Percentiles rank a stretch among this genome's conserved stretches.
Evolutionary conservation across 257 asterid genomes (phyloP).

Genomic region (Nicotiana noctiflora): DNA sequence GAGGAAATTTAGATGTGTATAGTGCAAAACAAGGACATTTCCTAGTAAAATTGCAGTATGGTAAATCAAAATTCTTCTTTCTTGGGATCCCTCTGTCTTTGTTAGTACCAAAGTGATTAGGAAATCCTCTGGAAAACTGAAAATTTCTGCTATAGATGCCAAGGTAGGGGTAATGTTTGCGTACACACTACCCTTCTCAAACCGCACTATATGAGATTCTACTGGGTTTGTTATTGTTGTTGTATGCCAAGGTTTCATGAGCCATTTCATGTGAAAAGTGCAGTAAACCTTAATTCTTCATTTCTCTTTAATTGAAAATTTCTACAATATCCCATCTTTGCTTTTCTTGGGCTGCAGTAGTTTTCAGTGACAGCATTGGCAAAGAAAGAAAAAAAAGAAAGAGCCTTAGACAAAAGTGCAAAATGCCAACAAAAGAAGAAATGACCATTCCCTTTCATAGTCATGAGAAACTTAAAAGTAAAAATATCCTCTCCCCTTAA

Average conservation of each 20-base stretch:
- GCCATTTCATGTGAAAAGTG: background rate
- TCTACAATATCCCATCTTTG: background rate
- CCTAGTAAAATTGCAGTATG: background rate
- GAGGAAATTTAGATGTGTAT: background rate
- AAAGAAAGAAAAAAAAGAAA: background rate
- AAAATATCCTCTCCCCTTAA: no score
- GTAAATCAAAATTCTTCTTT: background rate
- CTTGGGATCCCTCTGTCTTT: background rate
- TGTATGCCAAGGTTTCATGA: background rate
- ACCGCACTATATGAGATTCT: no score
- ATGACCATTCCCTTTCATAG: background rate
- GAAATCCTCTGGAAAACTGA: background rate
- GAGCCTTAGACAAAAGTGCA: background rate
- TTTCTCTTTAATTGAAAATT: background rate
- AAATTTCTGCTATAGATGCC: background rate
- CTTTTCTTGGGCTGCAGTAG: background rate
- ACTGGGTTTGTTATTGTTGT: background rate
- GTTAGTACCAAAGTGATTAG: background rate
- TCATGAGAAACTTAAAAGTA: background rate
- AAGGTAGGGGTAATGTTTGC: no score
- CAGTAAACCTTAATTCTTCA: background rate
- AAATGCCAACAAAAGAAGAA: background rate
- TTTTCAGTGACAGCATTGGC: background rate
- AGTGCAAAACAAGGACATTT: background rate
- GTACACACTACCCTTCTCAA: no score